A percentile compares a stretch with the other conserved stretches of the same genome.
These are phyloP conservation scores for Xerocomus potaroensis DNA, from an alignment of 768 basidiomycete species.

Conservation along the genomic window DNA sequence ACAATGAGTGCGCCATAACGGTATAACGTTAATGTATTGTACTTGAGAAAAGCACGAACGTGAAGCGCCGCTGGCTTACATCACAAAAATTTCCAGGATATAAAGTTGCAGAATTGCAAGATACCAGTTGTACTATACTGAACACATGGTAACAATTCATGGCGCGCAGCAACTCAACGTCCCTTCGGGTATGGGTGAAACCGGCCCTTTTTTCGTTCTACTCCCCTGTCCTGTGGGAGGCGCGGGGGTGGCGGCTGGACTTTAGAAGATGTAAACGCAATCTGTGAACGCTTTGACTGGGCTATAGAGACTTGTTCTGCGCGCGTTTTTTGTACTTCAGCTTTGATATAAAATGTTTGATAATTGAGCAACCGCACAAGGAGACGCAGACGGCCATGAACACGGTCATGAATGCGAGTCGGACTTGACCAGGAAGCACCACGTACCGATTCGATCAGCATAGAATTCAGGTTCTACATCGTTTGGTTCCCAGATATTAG, in stretches of 20 bases:
- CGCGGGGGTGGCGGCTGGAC: conserved; percentile 8
- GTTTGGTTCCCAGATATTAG: conserved; percentile 68
- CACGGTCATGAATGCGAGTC: conserved; percentile 30
- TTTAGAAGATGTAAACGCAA: conserved; percentile 51
- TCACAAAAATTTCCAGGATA: conserved; percentile 4
- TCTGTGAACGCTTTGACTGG: conserved; percentile 57
- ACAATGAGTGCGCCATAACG: conserved; percentile 74
- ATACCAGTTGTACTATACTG: conserved; percentile 9
- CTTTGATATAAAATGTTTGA: conserved; percentile 34
- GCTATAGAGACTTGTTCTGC: conserved; percentile 55
- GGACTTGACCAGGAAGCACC: conserved; percentile 1
- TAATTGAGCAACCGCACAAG: conserved; percentile 5
- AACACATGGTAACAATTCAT: conserved; percentile 5
- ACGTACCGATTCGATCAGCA: conserved; percentile 74
- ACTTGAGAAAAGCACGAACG: neutral
- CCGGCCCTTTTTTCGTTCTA: conserved; percentile 19
- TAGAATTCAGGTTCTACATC: conserved; percentile 66
- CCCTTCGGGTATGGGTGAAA: conserved; percentile 28
- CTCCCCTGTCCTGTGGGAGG: conserved; percentile 15
- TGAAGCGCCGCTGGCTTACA: conserved; percentile 12
- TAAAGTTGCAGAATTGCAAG: conserved; percentile 1
- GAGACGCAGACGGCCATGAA: conserved; percentile 20
- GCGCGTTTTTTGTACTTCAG: conserved; percentile 57
- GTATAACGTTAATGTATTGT: neutral
- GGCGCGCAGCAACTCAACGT: conserved; percentile 12